These are phyloP conservation scores for Plasmodium relictum DNA, from an alignment of 169 alveolate species.

Conservation along the genomic window DNA sequence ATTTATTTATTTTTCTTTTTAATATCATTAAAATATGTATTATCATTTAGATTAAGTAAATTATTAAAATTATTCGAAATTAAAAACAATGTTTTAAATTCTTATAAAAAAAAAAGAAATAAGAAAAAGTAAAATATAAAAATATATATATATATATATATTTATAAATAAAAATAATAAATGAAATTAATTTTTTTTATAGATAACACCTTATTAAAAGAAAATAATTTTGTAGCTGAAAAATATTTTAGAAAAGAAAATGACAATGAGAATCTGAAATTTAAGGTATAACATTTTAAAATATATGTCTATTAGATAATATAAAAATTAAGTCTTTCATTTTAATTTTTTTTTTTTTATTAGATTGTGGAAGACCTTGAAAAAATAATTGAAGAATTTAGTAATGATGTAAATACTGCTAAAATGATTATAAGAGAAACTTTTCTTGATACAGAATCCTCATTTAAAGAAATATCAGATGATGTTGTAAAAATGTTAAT, in stretches of 20 bases:
- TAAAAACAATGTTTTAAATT: too few species aligned
- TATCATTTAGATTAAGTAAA: constrained; percentile 42
- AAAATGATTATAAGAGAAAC: constrained; percentile 19
- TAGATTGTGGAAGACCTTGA: constrained; percentile 36
- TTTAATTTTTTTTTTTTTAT: neutral
- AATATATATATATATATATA: neutral
- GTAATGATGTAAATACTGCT: constrained; percentile 41
- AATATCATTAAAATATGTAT: constrained; percentile 15
- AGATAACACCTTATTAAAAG: constrained; percentile 6
- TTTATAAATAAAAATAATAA: neutral
- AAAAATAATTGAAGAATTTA: constrained; percentile 37
- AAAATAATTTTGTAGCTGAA: constrained; percentile 15
- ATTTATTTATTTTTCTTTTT: constrained; percentile 26
- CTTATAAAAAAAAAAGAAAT: neutral
- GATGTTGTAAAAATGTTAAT: constrained; percentile 36
- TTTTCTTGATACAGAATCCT: constrained; percentile 57
- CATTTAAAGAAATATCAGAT: constrained; percentile 50
- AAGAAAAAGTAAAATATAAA: neutral
- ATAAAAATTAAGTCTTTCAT: neutral
- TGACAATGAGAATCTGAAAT: constrained; percentile 9
- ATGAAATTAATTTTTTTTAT: constrained; percentile 6
- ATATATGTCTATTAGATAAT: neutral
- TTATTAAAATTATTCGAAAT: too few species aligned
- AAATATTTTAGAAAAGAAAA: constrained; percentile 22
- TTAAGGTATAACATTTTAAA: constrained; percentile 14